Base-by-base conservation (phyloP, 805 yeast genomes). In the Wickerhamiella vanderwaltii region DNA sequence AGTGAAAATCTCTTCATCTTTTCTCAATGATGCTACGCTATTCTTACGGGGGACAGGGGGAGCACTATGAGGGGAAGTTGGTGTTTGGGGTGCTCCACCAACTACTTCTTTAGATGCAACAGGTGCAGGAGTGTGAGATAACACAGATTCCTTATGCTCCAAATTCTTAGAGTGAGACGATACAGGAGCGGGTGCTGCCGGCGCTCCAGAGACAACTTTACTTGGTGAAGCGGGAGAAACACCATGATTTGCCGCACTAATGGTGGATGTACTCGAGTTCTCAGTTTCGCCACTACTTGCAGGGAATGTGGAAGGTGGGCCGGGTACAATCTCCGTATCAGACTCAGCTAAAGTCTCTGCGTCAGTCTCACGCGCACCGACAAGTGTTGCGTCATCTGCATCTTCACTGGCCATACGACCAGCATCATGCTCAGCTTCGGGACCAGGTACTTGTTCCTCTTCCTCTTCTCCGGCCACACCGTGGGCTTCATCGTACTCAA, bases 401-500 rank as follows among this genome's bases (percentile, higher is more conserved):
- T 38, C 41, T 4, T 38, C 41, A 6, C 34, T 29, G 17, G 41
- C 41, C 15, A 38, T 29, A 7, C 35, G 35, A 3, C 26, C 22
- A 9, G 36, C 22, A 20, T 33, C 36, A 12, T 25, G 19, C 6
- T 9, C 9, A 12, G 6, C 9, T 3, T 32, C 35, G 25, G 16
- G 16, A 9, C 12, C 25, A 9, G 13, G 15, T 9, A 17, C 25
- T 17, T 12, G 16, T 22, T 19, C 35, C 15, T 32, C 22, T 11
- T n/a, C 34, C 34, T 37, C 40, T 3, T 28, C 39, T 3, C 28
- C 32, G 6, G 41, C 28, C 1, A 23, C 43, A 4, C 46, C 45
- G 30, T 41, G 39, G 7, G 35, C 28, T 12, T 22, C 23, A 23
- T 44, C 49, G n/a, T 20, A 24, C 30, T 29, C 44, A 1, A 36